These are phyloP conservation scores for Wickerhamomyces sydowiorum DNA, from an alignment of 805 yeast genomes.

Conservation along the genomic window DNA sequence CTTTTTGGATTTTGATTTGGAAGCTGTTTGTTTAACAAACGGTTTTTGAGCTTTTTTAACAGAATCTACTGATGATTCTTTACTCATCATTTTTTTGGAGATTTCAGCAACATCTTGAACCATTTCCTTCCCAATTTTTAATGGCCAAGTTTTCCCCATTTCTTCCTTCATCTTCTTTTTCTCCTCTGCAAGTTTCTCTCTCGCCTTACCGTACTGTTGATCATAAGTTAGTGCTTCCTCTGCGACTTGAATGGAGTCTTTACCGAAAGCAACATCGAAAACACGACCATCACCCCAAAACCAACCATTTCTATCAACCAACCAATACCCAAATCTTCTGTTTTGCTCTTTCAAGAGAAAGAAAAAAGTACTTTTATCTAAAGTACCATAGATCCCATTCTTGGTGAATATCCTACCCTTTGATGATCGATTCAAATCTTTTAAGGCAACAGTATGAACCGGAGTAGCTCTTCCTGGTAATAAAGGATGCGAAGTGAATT, in stretches of 20 bases:
- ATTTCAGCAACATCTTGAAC: slow-evolving; percentile 14
- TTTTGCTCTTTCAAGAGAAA: slow-evolving; percentile 62
- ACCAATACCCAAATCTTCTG: slow-evolving; percentile 51
- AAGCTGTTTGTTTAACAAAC: neutral
- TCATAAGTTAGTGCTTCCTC: slow-evolving; percentile 32
- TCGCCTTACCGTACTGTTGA: slow-evolving; percentile 17
- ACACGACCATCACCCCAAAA: slow-evolving; percentile 92
- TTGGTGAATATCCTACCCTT: slow-evolving; percentile 76
- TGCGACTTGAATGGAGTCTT: slow-evolving; percentile 70
- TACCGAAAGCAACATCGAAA: slow-evolving; percentile 75
- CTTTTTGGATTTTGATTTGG: neutral
- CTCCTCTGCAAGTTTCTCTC: slow-evolving; percentile 14
- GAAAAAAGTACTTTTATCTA: slow-evolving; percentile 68
- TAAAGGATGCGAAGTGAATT: slow-evolving; percentile 69
- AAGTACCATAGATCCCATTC: slow-evolving; percentile 82
- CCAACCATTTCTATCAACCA: slow-evolving; percentile 77
- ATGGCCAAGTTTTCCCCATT: slow-evolving; percentile 19
- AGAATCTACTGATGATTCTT: neutral
- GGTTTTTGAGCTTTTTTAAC: neutral
- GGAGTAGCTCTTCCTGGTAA: slow-evolving; percentile 72
- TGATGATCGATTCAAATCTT: slow-evolving; percentile 46
- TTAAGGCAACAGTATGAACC: slow-evolving; percentile 59
- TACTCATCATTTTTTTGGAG: neutral
- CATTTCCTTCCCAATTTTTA: slow-evolving; percentile 14
- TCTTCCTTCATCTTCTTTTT: slow-evolving; percentile 14